These are phyloP conservation scores for Kodamaea alishanica DNA, from an alignment of 1,139 yeast species.

Conservation along the genomic window DNA sequence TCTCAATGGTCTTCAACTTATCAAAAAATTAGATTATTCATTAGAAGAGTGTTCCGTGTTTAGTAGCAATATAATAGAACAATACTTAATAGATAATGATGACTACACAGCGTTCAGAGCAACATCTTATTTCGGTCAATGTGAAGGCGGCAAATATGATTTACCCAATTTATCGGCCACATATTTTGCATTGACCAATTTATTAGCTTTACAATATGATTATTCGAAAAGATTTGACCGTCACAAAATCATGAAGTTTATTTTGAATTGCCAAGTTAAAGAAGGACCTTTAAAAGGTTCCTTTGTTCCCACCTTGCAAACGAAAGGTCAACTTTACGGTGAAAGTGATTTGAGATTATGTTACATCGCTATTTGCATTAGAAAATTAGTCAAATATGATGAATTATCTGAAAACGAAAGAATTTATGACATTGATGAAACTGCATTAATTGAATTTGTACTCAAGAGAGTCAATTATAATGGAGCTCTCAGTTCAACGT, in stretches of 20 bases:
- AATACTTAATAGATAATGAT: constrained; percentile 34
- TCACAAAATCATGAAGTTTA: constrained; percentile 45
- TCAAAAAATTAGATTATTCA: constrained; percentile 36
- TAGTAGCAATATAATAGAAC: constrained; percentile 47
- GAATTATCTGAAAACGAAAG: constrained; percentile 20
- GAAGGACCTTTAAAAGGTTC: constrained; percentile 58
- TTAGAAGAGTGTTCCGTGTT: constrained; percentile 26
- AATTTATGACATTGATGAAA: constrained; percentile 41
- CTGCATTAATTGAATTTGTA: constrained; percentile 39
- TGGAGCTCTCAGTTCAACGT: constrained; percentile 58
- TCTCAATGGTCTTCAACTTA: constrained; percentile 55
- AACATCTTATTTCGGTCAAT: constrained; percentile 25
- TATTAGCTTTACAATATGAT: constrained; percentile 47
- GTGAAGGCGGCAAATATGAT: constrained; percentile 57
- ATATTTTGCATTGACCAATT: constrained; percentile 55
- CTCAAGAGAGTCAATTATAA: constrained; percentile 42
- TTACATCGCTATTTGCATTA: constrained; percentile 67
- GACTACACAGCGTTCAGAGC: constrained; percentile 28
- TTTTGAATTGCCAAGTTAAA: constrained; percentile 50
- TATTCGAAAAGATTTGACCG: constrained; percentile 37
- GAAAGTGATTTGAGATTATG: constrained; percentile 72
- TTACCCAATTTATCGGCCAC: constrained; percentile 67
- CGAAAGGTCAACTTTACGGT: constrained; percentile 35
- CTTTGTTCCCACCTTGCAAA: constrained; percentile 20
- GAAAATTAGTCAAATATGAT: constrained; percentile 49